Evolutionary conservation across 352 stramenopile species (phyloP).

Genomic region (Sclerospora graminicola): DNA sequence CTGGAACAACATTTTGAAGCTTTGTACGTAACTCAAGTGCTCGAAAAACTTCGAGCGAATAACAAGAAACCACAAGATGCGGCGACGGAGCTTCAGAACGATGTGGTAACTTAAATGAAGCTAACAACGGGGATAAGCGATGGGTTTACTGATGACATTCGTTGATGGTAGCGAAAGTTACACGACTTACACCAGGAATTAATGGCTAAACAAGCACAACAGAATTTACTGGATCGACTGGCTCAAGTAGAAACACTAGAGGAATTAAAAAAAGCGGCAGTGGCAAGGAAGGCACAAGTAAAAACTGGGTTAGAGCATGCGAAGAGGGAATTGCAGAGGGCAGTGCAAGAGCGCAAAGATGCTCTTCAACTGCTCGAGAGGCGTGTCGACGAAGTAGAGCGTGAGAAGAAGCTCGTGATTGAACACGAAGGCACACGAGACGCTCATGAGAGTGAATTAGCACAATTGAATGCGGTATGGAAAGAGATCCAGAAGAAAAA

Average conservation of each 20-base stretch:
- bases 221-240: slow-evolving; percentile 68
- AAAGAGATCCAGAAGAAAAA: slow-evolving; percentile 68
- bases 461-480: slow-evolving; percentile 41
- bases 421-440: slow-evolving; percentile 28
- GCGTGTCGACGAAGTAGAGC: slow-evolving; percentile 32
- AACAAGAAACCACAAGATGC: slow-evolving; percentile 16
- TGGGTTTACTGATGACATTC: neutral
- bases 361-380: slow-evolving; percentile 31
- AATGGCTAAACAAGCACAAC: slow-evolving; percentile 48
- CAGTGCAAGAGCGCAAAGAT: slow-evolving; percentile 30
- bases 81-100: slow-evolving; percentile 16
- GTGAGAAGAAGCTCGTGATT: slow-evolving; percentile 37
- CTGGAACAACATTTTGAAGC: slow-evolving; percentile 24
- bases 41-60: slow-evolving; percentile 14
- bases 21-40: slow-evolving; percentile 35
- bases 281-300: slow-evolving; percentile 16
- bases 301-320: slow-evolving; percentile 26
- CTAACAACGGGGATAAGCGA: neutral
- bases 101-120: slow-evolving; percentile 11
- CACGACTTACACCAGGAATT: slow-evolving; percentile 39
- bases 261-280: slow-evolving; percentile 22
- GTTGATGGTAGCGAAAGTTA: slow-evolving; percentile 25
- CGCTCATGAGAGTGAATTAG: slow-evolving; percentile 39
- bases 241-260: slow-evolving; percentile 42
- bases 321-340: slow-evolving; percentile 30